phyloP scores from a whole-genome alignment of 2,329 filamentous ascomycete genomes.

The Cladosporium velox region DNA sequence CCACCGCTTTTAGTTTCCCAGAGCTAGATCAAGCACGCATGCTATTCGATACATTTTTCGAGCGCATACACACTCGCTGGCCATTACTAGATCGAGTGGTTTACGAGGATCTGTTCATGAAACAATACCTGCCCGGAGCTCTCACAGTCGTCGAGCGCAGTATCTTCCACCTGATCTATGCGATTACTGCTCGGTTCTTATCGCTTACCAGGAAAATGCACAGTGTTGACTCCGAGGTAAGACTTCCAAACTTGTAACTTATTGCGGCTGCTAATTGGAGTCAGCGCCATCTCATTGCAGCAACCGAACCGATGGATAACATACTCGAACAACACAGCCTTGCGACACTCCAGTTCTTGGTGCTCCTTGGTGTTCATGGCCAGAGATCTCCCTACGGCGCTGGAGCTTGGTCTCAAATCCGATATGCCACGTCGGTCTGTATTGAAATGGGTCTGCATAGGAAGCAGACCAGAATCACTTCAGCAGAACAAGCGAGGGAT shows the following conservation, averaged over 20 bases:
- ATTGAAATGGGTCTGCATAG: slow-evolving; percentile 40
- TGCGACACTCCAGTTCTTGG: slow-evolving; percentile 37
- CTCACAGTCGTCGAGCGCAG: slow-evolving; percentile 14
- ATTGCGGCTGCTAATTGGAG: slow-evolving; percentile 24
- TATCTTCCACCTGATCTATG: slow-evolving; percentile 36
- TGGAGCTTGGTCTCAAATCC: slow-evolving; percentile 40
- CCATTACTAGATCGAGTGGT: slow-evolving; percentile 17
- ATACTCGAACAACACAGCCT: slow-evolving; percentile 37
- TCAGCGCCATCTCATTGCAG: slow-evolving; percentile 36
- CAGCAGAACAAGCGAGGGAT: slow-evolving; percentile 7
- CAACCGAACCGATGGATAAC: slow-evolving; percentile 36
- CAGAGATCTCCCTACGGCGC: slow-evolving; percentile 41
- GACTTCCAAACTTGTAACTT: background rate
- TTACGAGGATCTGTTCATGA: slow-evolving; percentile 14
- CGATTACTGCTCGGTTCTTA: slow-evolving; percentile 36
- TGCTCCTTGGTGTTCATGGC: slow-evolving; percentile 40
- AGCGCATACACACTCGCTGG: slow-evolving; percentile 20
- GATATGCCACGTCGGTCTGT: slow-evolving; percentile 37
- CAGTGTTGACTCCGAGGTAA: slow-evolving; percentile 17
- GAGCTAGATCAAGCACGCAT: slow-evolving; percentile 14
- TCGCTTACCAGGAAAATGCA: slow-evolving; percentile 10
- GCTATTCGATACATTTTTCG: slow-evolving; percentile 19
- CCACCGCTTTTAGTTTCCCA: background rate
- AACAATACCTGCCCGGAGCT: background rate
- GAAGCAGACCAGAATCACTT: slow-evolving; percentile 1